A percentile compares a stretch with the other conserved stretches of the same genome.
Conservation (phyloP, 305 asterid genomes). For the Striga hermonthica region DNA sequence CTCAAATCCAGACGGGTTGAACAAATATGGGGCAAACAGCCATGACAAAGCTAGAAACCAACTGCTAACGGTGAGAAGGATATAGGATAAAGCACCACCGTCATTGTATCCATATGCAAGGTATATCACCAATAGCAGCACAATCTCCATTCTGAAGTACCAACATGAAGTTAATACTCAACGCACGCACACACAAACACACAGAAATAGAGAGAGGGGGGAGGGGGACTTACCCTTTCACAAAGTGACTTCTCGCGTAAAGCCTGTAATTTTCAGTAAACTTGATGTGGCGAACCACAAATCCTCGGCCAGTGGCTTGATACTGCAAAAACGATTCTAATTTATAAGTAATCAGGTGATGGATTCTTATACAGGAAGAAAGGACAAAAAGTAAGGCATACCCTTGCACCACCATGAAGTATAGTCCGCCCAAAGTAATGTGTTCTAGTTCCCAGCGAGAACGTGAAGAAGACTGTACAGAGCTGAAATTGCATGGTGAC, state of each 20-base stretch:
- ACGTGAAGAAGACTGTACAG: constrained; percentile 83
- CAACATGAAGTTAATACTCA: constrained; percentile 21
- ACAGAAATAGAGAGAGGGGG: constrained; percentile 28
- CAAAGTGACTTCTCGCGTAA: constrained; percentile 81
- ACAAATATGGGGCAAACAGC: constrained; percentile 93
- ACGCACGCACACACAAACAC: constrained; percentile 11
- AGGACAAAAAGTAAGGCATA: constrained; percentile 36
- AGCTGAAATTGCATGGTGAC: constrained; percentile 99
- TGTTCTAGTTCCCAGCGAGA: constrained; percentile 87
- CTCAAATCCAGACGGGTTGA: constrained; percentile 95
- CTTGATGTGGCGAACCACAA: constrained; percentile 84
- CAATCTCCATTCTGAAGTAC: constrained; percentile 80
- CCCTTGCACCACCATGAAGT: constrained; percentile 97
- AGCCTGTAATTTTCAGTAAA: constrained; percentile 85
- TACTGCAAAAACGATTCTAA: constrained; percentile 45
- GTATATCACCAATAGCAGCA: constrained; percentile 72
- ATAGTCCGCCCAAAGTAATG: constrained; percentile 96
- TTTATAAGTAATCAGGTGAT: constrained; percentile 23
- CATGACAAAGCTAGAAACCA: constrained; percentile 86
- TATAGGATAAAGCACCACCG: constrained; percentile 73
- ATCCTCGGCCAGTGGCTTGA: constrained; percentile 91
- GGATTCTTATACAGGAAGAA: constrained; percentile 23
- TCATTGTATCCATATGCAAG: constrained; percentile 75
- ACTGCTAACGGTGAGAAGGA: constrained; percentile 83
- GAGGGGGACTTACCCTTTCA: constrained; percentile 69